Evolutionary conservation across 2,329 filamentous ascomycete species (phyloP).

Genomic region (Pseudonectria buxi): DNA sequence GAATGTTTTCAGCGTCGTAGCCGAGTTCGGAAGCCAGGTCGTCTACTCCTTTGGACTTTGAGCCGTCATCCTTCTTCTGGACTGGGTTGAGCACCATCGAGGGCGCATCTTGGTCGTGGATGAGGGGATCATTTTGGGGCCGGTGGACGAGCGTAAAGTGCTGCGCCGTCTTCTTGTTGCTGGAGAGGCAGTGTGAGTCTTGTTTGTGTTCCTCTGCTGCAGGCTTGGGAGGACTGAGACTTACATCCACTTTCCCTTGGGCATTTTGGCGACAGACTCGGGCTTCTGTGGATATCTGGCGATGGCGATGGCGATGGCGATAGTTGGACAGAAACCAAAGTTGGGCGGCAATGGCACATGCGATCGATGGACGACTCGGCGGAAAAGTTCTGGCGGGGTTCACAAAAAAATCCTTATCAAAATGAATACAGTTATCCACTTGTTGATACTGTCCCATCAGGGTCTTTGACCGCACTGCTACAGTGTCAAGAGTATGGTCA

Average conservation of each 20-base stretch:
- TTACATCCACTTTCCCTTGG: constrained; percentile 64
- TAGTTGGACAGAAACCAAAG: constrained; percentile 11
- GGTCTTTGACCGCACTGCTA: constrained; percentile 1
- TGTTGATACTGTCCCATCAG: constrained; percentile 24
- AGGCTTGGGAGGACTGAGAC: constrained; percentile 8
- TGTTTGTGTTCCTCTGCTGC: neutral
- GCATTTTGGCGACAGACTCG: constrained; percentile 50
- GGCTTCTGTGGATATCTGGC: constrained; percentile 6
- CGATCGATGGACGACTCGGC: constrained; percentile 14
- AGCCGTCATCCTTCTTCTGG: constrained; percentile 31
- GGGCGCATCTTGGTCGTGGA: constrained; percentile 83
- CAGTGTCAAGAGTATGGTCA: constrained; percentile 20
- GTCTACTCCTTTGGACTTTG: constrained; percentile 58
- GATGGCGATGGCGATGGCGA: constrained; percentile 3
- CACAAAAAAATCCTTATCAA: constrained; percentile 25
- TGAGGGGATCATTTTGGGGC: constrained; percentile 93
- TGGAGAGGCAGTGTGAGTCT: constrained; percentile 21
- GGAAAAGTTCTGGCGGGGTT: constrained; percentile 26
- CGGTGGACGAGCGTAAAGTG: constrained; percentile 94
- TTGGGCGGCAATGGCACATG: constrained; percentile 19
- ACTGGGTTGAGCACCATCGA: constrained; percentile 82
- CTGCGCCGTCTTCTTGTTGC: constrained; percentile 82
- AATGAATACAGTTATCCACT: constrained; percentile 19
- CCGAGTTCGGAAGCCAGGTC: constrained; percentile 76
- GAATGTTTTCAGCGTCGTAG: constrained; percentile 55